A percentile compares a stretch with the other conserved stretches of the same genome.
Evolutionary conservation across 805 yeast genomes (phyloP).

Genomic region (Ogataea ganodermae): DNA sequence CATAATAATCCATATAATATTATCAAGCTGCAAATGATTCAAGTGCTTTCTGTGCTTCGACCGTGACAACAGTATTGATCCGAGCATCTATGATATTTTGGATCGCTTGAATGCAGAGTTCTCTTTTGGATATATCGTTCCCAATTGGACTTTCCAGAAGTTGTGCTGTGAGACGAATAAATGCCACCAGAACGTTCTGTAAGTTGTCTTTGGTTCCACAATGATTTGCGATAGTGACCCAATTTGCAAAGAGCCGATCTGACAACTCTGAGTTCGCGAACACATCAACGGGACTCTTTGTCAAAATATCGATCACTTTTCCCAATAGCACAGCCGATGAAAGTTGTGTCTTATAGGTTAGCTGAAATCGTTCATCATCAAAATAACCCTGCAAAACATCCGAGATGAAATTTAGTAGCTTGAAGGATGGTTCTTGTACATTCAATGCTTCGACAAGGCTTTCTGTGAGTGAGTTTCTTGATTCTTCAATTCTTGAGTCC

Average conservation of each 20-base stretch:
- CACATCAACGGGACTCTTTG: not conserved
- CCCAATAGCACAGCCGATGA: conserved; percentile 11
- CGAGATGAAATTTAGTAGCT: conserved; percentile 40
- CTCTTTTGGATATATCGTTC: conserved; percentile 40
- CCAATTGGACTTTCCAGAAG: conserved; percentile 7
- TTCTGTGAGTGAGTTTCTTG: conserved; percentile 16
- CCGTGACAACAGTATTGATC: conserved; percentile 49
- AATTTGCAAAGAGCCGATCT: conserved; percentile 13
- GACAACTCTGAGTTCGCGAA: conserved; percentile 22
- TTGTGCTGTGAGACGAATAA: conserved; percentile 31
- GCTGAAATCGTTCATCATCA: conserved; percentile 18
- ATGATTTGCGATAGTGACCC: conserved; percentile 15
- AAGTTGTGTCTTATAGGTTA: conserved; percentile 22
- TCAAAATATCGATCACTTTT: conserved; percentile 1
- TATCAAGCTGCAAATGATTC: not conserved
- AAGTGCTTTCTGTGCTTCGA: conserved; percentile 33
- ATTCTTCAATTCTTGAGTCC: conserved; percentile 23
- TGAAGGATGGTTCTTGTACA: conserved; percentile 49
- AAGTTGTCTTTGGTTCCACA: conserved; percentile 27
- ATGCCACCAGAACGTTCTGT: conserved; percentile 62
- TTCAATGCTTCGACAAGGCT: conserved; percentile 32
- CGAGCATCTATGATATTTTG: conserved; percentile 37
- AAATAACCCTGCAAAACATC: conserved; percentile 33
- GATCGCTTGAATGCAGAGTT: conserved; percentile 44
- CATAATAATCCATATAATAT: not conserved